Evolutionary conservation across 139 green algal species (phyloP).

Genomic region (Chlorella sp.): DNA sequence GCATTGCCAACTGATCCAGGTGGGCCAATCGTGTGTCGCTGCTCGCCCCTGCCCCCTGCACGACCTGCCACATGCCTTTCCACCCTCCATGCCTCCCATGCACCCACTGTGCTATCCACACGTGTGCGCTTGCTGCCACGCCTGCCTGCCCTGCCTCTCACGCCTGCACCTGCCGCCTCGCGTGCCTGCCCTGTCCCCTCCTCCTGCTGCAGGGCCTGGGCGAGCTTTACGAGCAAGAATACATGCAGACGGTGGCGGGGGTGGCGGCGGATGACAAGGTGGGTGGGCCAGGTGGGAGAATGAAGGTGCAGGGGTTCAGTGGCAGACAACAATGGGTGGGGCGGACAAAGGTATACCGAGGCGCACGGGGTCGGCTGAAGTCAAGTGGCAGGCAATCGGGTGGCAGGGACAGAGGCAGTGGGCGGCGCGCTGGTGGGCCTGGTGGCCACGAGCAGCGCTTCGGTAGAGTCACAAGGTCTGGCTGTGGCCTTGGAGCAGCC

Average conservation of each 20-base stretch:
- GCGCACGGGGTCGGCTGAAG: no score
- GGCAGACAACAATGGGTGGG: no score
- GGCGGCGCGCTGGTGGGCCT: no score
- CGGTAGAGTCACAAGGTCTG: no score
- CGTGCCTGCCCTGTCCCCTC: not conserved
- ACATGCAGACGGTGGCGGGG: constrained; percentile 52
- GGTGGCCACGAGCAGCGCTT: no score
- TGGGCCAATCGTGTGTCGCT: not conserved
- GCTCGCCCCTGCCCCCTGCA: not conserved
- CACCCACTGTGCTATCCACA: not conserved
- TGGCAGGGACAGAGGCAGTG: no score
- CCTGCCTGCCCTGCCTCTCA: no score
- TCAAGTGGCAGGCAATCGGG: no score
- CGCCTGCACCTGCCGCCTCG: not conserved
- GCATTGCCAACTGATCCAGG: no score
- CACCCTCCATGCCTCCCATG: no score
- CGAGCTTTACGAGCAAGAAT: constrained; percentile 88
- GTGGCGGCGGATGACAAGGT: constrained; percentile 49
- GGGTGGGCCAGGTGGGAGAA: not conserved
- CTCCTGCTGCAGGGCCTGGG: constrained; percentile 65
- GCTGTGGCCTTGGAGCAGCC: not conserved
- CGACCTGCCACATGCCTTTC: not conserved
- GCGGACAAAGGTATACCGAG: no score
- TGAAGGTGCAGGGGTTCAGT: not conserved
- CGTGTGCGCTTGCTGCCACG: no score